Conservation (phyloP, 1,284 basidiomycete genomes). For the Neonothopanus nambi region DNA sequence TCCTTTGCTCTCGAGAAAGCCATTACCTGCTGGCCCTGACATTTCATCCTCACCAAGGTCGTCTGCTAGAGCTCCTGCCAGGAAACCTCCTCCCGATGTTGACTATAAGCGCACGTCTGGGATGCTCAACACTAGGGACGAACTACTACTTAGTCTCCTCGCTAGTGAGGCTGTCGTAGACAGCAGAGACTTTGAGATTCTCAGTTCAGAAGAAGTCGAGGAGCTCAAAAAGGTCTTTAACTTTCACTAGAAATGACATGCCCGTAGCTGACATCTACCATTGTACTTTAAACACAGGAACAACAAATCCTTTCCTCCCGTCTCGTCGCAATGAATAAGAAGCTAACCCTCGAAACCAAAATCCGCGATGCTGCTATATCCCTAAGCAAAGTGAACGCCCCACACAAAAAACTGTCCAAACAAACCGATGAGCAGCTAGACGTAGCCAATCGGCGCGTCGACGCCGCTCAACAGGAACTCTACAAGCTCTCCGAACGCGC, state of each 20-base stretch:
- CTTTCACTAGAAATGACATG: background rate
- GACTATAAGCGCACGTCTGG: conserved; percentile 43
- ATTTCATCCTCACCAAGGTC: conserved; percentile 3
- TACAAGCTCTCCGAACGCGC: conserved; percentile 63
- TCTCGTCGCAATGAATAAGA: conserved; percentile 62
- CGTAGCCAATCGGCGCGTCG: conserved; percentile 65
- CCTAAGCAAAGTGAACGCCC: conserved; percentile 64
- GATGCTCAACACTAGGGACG: conserved; percentile 61
- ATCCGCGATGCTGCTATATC: conserved; percentile 79
- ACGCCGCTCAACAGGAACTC: conserved; percentile 66
- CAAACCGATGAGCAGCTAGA: conserved; percentile 73
- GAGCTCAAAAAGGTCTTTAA: conserved; percentile 80
- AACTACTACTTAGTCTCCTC: conserved; percentile 79
- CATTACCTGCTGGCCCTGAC: conserved; percentile 6
- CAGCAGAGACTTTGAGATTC: conserved; percentile 72
- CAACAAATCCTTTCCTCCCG: conserved; percentile 65
- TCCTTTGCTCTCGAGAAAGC: background rate
- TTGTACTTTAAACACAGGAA: conserved; percentile 47
- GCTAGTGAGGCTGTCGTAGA: conserved; percentile 87
- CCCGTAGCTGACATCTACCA: background rate
- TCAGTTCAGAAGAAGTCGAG: conserved; percentile 86
- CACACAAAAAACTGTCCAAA: conserved; percentile 60
- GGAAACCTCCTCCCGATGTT: conserved; percentile 31
- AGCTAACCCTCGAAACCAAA: conserved; percentile 73
- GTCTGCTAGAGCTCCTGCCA: conserved; percentile 23